Evolutionary conservation across 1,284 basidiomycete species (phyloP).

Genomic region (Boletus mariae): DNA sequence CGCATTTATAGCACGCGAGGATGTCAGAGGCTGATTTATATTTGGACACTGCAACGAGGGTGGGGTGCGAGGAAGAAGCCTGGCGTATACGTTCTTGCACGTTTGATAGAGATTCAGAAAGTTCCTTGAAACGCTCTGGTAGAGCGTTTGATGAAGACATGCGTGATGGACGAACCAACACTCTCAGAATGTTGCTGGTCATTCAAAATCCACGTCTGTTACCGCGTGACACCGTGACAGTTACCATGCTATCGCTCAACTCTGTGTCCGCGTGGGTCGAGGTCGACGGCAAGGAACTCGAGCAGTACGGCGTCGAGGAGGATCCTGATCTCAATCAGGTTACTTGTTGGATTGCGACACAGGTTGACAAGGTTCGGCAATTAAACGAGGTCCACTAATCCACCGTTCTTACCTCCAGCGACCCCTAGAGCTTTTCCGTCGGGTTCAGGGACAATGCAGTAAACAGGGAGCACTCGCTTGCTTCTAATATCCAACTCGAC

Average conservation of each 20-base stretch:
- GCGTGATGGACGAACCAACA: constrained; percentile 3
- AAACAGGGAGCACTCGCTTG: constrained; percentile 12
- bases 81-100: constrained; percentile 46
- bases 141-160: constrained; percentile 20
- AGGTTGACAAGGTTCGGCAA: constrained; percentile 35
- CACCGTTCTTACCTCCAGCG: constrained; percentile 4
- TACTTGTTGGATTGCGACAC: constrained; percentile 39
- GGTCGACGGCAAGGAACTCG: constrained; percentile 30
- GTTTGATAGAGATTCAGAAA: constrained; percentile 49
- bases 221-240: background rate
- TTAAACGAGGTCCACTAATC: background rate
- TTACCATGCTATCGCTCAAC: constrained; percentile 26
- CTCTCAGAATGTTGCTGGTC: background rate
- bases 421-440: constrained; percentile 15
- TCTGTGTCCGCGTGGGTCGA: constrained; percentile 32
- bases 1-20: constrained; percentile 73
- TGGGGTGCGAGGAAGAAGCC: constrained; percentile 32
- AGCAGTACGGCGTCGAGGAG: constrained; percentile 30
- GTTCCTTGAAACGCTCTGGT: constrained; percentile 42
- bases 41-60: constrained; percentile 91
- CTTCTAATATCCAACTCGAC: constrained; percentile 17
- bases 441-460: constrained; percentile 15
- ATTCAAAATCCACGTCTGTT: no score
- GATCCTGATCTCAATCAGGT: constrained; percentile 21
- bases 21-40: constrained; percentile 90